Conservation (phyloP, 148 eudicot genomes). For the Camellia granthamiana region DNA sequence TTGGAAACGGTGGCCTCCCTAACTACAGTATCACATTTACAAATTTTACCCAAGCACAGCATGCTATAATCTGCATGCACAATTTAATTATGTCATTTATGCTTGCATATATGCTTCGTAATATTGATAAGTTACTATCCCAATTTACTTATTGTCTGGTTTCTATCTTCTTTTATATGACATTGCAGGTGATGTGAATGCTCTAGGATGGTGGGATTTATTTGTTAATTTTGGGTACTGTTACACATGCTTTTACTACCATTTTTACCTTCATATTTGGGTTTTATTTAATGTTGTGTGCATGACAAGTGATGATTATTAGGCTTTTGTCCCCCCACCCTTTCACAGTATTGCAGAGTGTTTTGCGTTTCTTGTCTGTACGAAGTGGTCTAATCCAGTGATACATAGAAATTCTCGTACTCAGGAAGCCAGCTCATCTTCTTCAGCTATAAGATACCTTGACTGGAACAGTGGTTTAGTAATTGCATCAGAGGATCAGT, state of each 20-base stretch:
- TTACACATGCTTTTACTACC: not conserved
- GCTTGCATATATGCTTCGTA: not conserved
- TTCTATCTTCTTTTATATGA: not conserved
- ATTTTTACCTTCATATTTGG: not conserved
- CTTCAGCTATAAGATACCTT: constrained; percentile 56
- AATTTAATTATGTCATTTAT: not conserved
- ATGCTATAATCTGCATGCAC: not conserved
- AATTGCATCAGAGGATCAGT: constrained; percentile 52
- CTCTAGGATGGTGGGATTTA: constrained; percentile 95
- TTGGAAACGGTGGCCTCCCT: not conserved
- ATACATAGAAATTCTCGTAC: constrained; percentile 56
- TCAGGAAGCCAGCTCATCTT: constrained; percentile 62
- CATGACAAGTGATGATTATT: not conserved
- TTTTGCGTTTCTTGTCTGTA: constrained; percentile 97
- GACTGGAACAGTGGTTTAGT: constrained; percentile 81
- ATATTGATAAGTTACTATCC: not conserved
- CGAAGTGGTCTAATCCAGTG: constrained; percentile 93
- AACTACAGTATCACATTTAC: not conserved
- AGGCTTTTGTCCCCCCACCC: not conserved
- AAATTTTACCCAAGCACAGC: not conserved
- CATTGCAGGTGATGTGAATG: constrained; percentile 69
- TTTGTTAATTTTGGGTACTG: constrained; percentile 81
- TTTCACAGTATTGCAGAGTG: constrained; percentile 83
- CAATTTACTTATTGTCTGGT: constrained; percentile 1
- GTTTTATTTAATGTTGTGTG: not conserved